Evolutionary conservation across 2,329 filamentous ascomycete genomes (phyloP).

Genomic region (Apiospora sp.): DNA sequence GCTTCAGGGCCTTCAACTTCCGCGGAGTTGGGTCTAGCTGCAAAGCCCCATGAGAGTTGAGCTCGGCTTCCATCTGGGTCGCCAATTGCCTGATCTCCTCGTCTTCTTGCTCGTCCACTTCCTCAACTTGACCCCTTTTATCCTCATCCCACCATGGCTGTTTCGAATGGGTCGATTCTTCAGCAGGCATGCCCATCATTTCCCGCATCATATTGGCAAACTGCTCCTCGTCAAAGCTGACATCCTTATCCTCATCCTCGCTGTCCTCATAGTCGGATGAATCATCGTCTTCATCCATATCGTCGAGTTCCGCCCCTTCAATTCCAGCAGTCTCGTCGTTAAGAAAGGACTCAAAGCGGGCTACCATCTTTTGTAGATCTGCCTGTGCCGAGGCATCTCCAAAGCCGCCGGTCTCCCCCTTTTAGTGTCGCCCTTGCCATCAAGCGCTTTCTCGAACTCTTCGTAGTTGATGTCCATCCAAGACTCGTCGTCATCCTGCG

Average conservation of each 20-base stretch:
- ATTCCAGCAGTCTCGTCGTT: slow-evolving; percentile 83
- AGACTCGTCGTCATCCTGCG: slow-evolving; percentile 80
- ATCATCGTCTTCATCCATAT: slow-evolving; percentile 73
- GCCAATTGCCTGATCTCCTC: slow-evolving; percentile 71
- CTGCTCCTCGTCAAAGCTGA: slow-evolving; percentile 84
- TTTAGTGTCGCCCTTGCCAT: slow-evolving; percentile 51
- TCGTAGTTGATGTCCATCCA: slow-evolving; percentile 94
- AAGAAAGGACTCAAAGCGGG: slow-evolving; percentile 90
- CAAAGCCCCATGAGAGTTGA: slow-evolving; percentile 73
- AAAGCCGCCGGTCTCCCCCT: slow-evolving; percentile 52
- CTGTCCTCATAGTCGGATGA: slow-evolving; percentile 59
- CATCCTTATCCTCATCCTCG: slow-evolving; percentile 76
- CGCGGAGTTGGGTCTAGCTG: slow-evolving; percentile 54
- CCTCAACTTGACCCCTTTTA: slow-evolving; percentile 38
- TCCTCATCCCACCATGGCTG: slow-evolving; percentile 27
- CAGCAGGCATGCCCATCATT: slow-evolving; percentile 76
- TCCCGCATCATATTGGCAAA: slow-evolving; percentile 90
- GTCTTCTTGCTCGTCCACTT: slow-evolving; percentile 56
- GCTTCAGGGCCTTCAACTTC: slow-evolving; percentile 42
- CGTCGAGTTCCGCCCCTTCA: slow-evolving; percentile 78
- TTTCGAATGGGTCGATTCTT: slow-evolving; percentile 20
- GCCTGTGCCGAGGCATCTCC: slow-evolving; percentile 74
- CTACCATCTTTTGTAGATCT: slow-evolving; percentile 89
- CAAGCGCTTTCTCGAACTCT: slow-evolving; percentile 85
- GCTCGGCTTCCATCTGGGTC: slow-evolving; percentile 75